Percentiles rank a stretch among this genome's conserved stretches.
Evolutionary conservation across 163 green algal species (phyloP).

Genomic region (Volvox carteri): DNA sequence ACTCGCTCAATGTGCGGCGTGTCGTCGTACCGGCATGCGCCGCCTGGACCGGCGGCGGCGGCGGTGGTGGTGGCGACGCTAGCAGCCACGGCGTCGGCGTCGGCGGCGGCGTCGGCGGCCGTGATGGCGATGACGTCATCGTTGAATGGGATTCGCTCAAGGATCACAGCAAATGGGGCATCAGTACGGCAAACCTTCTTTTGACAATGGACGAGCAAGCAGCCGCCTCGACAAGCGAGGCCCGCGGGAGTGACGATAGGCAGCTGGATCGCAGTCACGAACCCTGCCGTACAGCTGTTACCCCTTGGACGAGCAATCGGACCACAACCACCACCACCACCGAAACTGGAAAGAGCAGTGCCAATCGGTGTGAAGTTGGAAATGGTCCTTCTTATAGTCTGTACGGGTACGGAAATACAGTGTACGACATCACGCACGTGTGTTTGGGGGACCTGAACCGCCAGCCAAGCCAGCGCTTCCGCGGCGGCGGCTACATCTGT

Average conservation of each 20-base stretch:
- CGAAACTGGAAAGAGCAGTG: too few relatives aligned
- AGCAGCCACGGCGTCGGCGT: background rate
- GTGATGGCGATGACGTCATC: background rate
- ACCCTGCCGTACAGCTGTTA: too few relatives aligned
- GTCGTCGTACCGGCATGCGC: background rate
- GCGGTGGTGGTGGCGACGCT: background rate
- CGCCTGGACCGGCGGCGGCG: background rate
- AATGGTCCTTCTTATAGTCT: too few relatives aligned
- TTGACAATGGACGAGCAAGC: too few relatives aligned
- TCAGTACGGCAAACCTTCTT: background rate
- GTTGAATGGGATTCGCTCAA: slow-evolving; percentile 32
- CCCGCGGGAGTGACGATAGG: too few relatives aligned
- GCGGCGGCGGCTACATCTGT: slow-evolving; percentile 43
- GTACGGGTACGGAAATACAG: too few relatives aligned
- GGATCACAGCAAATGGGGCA: slow-evolving; percentile 56
- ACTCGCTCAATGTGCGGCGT: slow-evolving; percentile 17
- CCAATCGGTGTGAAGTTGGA: too few relatives aligned
- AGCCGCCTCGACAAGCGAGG: too few relatives aligned
- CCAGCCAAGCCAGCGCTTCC: slow-evolving; percentile 31
- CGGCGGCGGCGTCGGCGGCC: background rate
- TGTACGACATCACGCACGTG: background rate
- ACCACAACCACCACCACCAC: too few relatives aligned
- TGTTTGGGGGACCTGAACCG: slow-evolving; percentile 52
- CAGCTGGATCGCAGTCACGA: too few relatives aligned
- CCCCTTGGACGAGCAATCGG: too few relatives aligned